Conservation (phyloP, 306 rosid species). For the Vigna trinervia region DNA sequence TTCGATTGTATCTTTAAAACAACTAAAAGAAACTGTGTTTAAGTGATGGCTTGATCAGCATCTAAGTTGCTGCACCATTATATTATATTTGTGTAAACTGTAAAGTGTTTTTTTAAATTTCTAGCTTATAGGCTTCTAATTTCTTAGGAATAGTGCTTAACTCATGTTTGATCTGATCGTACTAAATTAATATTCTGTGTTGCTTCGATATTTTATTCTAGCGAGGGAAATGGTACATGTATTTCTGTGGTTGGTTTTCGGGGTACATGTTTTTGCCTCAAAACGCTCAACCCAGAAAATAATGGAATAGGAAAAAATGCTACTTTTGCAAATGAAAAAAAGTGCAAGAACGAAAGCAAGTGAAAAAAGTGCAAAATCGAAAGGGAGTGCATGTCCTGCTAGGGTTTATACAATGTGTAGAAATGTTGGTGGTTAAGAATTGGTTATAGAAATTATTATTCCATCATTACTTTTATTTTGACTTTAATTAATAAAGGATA, state of each 20-base stretch:
- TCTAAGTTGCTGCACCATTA: not conserved
- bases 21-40: not conserved
- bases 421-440: no score
- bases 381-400: no score
- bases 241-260: not conserved
- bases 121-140: not conserved
- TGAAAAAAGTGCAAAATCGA: no score
- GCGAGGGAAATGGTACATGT: not conserved
- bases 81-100: constrained; percentile 10
- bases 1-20: not conserved
- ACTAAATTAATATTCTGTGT: constrained; percentile 4
- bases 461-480: no score
- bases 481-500: no score
- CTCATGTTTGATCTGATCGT: constrained; percentile 10
- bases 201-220: constrained; percentile 25
- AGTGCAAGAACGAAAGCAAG: no score
- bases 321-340: no score
- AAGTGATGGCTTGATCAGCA: constrained; percentile 2
- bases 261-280: no score
- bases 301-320: no score
- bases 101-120: constrained; percentile 3
- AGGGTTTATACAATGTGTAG: no score
- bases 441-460: no score
- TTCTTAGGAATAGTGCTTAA: not conserved
- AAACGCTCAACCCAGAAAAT: no score